Base-by-base conservation (phyloP, 73 alveolate species). In the Blepharisma japonicum region DNA sequence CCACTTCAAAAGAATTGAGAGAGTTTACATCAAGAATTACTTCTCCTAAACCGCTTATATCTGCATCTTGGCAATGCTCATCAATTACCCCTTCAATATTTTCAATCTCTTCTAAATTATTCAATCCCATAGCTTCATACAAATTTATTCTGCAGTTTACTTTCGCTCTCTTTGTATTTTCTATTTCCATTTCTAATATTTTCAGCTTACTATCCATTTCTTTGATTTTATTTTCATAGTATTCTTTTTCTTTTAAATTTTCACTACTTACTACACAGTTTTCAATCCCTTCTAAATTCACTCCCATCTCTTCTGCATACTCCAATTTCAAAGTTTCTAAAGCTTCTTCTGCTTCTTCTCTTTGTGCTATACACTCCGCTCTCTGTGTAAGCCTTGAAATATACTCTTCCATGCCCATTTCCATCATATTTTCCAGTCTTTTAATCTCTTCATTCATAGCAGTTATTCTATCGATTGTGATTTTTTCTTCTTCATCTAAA, bases 21-120 rank as follows among this genome's bases (percentile, higher is more conserved):
- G 74, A n/a, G 74, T 61, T 61, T 61, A 61, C n/a, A 25, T n/a
- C 39, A 25, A 61, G 74, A 4, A 61, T 61, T 25, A 61, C 74
- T n/a, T n/a, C 47, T 61, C 23, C 74, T 61, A 61, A 61, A 5
- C 18, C 18, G 50, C 23, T 25, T n/a, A 61, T n/a, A 9, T 39
- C 47, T 14, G 23, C 23, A 39, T 61, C 23, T 61, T 61, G 47
- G 46, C 74, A 61, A 39, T n/a, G 0, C 23, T 61, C 74, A 20
- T 61, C 23, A 1, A 61, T 14, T 5, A 61, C 14, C 18, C 23
- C 18, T 61, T 61, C 74, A 25, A 61, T n/a, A 39, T 61, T 61
- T 61, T 14, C 46, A 25, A 61, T 61, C 23, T 61, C 74, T 18
- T 18, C 47, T 61, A 14, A n/a, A 39, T 18, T 39, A 8, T 61